Conservation (phyloP, 2,329 filamentous ascomycete genomes). For the Lachnellula cervina region DNA sequence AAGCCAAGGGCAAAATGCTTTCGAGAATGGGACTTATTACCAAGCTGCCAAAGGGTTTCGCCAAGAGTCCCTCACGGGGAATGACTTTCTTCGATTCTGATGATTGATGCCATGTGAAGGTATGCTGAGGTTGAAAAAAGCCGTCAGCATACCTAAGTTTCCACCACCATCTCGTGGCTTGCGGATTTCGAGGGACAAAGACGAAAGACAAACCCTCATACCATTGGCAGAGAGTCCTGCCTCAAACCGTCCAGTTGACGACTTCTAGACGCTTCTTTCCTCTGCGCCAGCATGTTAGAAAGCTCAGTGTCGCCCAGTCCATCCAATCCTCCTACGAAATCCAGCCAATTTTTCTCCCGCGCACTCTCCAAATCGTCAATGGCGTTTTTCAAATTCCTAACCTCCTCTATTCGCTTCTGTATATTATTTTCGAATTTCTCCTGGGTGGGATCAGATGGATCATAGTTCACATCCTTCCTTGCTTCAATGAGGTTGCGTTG, state of each 20-base stretch:
- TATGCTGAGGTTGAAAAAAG: no score
- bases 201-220: no score
- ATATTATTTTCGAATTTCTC: background rate
- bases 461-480: background rate
- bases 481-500: background rate
- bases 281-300: background rate
- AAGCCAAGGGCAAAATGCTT: background rate
- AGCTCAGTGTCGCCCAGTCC: background rate
- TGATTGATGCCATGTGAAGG: no score
- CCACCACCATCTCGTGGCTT: no score
- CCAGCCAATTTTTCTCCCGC: background rate
- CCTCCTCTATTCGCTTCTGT: background rate
- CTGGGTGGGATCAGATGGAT: background rate
- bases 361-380: slow-evolving; percentile 1
- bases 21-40: background rate
- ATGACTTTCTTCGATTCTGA: no score
- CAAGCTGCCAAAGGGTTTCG: no score
- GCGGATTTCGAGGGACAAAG: no score
- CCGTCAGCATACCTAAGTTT: no score
- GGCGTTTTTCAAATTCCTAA: background rate
- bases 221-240: no score
- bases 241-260: no score
- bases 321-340: slow-evolving; percentile 4
- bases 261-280: background rate
- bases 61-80: no score